These are phyloP conservation scores for Fusarium proliferatum DNA, from an alignment of 2,329 filamentous ascomycete genomes.

Conservation along the genomic window DNA sequence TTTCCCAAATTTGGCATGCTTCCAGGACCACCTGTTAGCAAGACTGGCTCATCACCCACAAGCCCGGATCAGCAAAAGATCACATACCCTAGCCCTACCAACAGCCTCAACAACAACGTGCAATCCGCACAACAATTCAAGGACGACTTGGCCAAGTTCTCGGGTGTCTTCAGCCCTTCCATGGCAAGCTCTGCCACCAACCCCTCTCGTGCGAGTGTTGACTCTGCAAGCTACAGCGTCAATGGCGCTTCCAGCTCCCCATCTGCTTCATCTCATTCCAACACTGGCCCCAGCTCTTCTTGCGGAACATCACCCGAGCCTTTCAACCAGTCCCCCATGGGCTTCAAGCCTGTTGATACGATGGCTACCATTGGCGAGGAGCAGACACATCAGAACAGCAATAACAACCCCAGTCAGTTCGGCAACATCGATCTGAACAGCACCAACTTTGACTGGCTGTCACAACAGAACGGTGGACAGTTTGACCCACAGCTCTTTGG, in stretches of 20 bases:
- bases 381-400: conserved; percentile 56
- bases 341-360: conserved; percentile 72
- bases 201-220: conserved; percentile 62
- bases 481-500: conserved; percentile 94
- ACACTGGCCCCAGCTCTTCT: conserved; percentile 69
- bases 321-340: conserved; percentile 75
- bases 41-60: conserved; percentile 47
- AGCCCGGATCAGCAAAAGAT: conserved; percentile 46
- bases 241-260: conserved; percentile 71
- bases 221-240: conserved; percentile 60
- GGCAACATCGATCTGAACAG: conserved; percentile 56
- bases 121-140: conserved; percentile 51
- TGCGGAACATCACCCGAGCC: conserved; percentile 85
- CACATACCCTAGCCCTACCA: conserved; percentile 42
- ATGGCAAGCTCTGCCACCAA: conserved; percentile 58
- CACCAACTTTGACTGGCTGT: conserved; percentile 77
- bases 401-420: conserved; percentile 51
- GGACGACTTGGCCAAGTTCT: conserved; percentile 66
- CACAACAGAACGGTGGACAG: conserved; percentile 82
- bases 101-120: conserved; percentile 45
- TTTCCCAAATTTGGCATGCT: conserved; percentile 93
- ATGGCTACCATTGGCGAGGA: conserved; percentile 75
- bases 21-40: conserved; percentile 57
- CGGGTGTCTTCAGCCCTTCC: conserved; percentile 69
- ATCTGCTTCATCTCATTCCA: conserved; percentile 71